Conservation (phyloP, 768 basidiomycete genomes). For the Pleurotus cornucopiae region DNA sequence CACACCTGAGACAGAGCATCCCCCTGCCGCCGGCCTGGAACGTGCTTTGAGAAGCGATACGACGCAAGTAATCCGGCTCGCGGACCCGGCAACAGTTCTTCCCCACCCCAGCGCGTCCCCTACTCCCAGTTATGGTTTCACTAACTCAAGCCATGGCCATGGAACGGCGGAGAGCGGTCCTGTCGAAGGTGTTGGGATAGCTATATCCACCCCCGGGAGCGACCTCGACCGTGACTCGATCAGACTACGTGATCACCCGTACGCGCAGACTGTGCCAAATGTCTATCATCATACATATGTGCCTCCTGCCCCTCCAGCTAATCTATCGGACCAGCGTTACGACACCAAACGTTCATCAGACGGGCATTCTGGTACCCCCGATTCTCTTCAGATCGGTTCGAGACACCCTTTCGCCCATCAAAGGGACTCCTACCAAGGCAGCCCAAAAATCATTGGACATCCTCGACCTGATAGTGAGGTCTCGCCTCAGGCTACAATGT, state of each 20-base stretch:
- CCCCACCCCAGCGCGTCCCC: neutral
- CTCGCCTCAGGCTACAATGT: constrained; percentile 44
- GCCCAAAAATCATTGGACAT: constrained; percentile 27
- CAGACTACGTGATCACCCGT: constrained; percentile 41
- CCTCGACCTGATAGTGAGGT: constrained; percentile 30
- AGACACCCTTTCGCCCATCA: constrained; percentile 44
- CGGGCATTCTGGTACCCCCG: constrained; percentile 10
- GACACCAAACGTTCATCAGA: constrained; percentile 7
- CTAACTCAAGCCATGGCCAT: constrained; percentile 4
- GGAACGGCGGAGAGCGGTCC: neutral
- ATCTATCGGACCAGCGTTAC: constrained; percentile 5
- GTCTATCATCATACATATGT: constrained; percentile 15
- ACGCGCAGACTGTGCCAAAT: constrained; percentile 40
- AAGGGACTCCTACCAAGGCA: constrained; percentile 29
- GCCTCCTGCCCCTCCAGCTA: constrained; percentile 7
- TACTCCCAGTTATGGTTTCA: constrained; percentile 17
- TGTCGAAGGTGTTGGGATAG: constrained; percentile 26
- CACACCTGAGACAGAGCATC: constrained; percentile 11
- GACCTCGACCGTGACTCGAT: constrained; percentile 26
- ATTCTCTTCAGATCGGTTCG: constrained; percentile 32
- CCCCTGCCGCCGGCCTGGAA: constrained; percentile 25
- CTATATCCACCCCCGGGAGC: constrained; percentile 28
- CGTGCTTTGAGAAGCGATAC: constrained; percentile 33
- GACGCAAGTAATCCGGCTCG: constrained; percentile 37
- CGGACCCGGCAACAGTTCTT: constrained; percentile 35